Percentiles rank a stretch among this genome's conserved stretches.
phyloP scores from a whole-genome alignment of 2,329 filamentous ascomycete species.

The Fusarium clavum region DNA sequence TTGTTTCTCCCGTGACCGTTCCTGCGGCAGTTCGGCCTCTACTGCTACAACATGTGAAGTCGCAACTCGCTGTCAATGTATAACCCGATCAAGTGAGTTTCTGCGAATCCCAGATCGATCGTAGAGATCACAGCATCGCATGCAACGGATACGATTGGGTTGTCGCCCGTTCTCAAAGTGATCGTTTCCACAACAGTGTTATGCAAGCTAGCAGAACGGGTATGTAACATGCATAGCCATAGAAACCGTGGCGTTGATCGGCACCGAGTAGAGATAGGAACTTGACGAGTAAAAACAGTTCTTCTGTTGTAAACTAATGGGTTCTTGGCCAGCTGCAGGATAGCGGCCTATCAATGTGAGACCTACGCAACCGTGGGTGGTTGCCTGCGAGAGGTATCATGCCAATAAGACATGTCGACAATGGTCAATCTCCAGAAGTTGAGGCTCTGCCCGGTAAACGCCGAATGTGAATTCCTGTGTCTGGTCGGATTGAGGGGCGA shows the following conservation, averaged over 20 bases:
- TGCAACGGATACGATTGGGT: slow-evolving; percentile 18
- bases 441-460: slow-evolving; percentile 34
- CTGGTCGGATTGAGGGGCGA: slow-evolving; percentile 19
- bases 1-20: neutral
- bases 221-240: slow-evolving; percentile 8
- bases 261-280: slow-evolving; percentile 7
- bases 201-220: slow-evolving; percentile 23
- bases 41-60: neutral
- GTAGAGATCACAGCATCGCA: slow-evolving; percentile 6
- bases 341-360: slow-evolving; percentile 8
- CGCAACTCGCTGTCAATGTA: slow-evolving; percentile 4
- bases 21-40: neutral
- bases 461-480: slow-evolving; percentile 9
- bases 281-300: slow-evolving; percentile 12
- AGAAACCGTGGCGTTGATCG: slow-evolving; percentile 8
- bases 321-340: neutral
- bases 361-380: slow-evolving; percentile 9
- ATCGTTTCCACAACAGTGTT: slow-evolving; percentile 10
- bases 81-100: slow-evolving; percentile 2
- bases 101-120: slow-evolving; percentile 20
- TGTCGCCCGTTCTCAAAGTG: slow-evolving; percentile 7
- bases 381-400: slow-evolving; percentile 3
- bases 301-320: slow-evolving; percentile 1
- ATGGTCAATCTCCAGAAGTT: slow-evolving; percentile 25
- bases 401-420: slow-evolving; percentile 5